Conservation (phyloP, 306 rosid species). For the Parietaria judaica region DNA sequence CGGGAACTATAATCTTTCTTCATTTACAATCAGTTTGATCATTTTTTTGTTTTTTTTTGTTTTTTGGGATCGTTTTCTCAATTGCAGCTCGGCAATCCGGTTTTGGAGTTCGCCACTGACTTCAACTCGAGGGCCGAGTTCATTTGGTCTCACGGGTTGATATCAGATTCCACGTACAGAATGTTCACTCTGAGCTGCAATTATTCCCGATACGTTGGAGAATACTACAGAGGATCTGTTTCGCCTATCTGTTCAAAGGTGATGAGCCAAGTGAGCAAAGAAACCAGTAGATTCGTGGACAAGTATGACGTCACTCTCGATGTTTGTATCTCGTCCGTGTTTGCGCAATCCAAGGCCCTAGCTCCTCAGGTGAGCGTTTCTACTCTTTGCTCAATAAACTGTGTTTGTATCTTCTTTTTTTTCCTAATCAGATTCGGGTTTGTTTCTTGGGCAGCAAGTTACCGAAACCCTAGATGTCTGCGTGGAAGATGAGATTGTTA, state of each 20-base stretch:
- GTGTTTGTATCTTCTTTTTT: background rate
- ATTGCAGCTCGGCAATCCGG: slow-evolving; percentile 51
- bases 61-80: no score
- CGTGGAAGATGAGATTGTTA: slow-evolving; percentile 80
- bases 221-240: slow-evolving; percentile 42
- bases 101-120: slow-evolving; percentile 43
- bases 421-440: background rate
- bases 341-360: slow-evolving; percentile 39
- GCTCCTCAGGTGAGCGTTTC: slow-evolving; percentile 34
- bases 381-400: no score
- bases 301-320: slow-evolving; percentile 59
- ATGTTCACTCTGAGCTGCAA: slow-evolving; percentile 46
- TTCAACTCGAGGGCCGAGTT: slow-evolving; percentile 53
- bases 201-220: slow-evolving; percentile 45
- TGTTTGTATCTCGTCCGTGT: slow-evolving; percentile 46
- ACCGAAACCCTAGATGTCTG: slow-evolving; percentile 72
- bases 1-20: background rate
- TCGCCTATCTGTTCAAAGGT: slow-evolving; percentile 44
- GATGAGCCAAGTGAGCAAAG: slow-evolving; percentile 46
- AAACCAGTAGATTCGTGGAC: slow-evolving; percentile 56
- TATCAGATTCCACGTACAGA: slow-evolving; percentile 43
- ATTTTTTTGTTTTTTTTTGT: background rate
- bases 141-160: slow-evolving; percentile 55
- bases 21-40: background rate
- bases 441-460: slow-evolving; percentile 46